These are phyloP conservation scores for Eremothecium cymbalariae DNA, from an alignment of 1,139 yeast species.

Conservation along the genomic window DNA sequence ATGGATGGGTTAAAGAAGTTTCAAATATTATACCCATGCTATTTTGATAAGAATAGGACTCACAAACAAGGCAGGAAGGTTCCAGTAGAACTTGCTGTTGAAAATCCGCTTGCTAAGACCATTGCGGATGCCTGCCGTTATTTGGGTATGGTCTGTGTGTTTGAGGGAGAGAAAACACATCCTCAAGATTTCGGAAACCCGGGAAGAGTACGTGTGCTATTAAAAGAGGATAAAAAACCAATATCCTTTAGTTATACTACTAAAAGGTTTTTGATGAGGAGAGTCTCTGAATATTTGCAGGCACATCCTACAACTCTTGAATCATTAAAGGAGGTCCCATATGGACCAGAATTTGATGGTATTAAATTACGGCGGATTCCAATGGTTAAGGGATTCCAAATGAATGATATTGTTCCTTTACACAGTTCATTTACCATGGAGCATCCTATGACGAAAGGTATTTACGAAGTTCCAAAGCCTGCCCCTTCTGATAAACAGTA, in stretches of 20 bases:
- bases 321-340: constrained; percentile 54
- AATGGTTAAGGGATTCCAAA: constrained; percentile 69
- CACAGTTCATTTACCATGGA: constrained; percentile 73
- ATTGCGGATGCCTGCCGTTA: constrained; percentile 54
- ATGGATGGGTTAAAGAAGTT: constrained; percentile 52
- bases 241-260: constrained; percentile 35
- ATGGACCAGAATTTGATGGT: constrained; percentile 38
- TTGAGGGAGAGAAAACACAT: constrained; percentile 78
- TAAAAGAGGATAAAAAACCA: constrained; percentile 43
- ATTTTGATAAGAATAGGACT: constrained; percentile 73
- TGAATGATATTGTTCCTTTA: constrained; percentile 81
- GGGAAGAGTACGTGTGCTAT: constrained; percentile 75
- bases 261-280: constrained; percentile 60
- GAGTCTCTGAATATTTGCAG: constrained; percentile 54
- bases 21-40: constrained; percentile 81
- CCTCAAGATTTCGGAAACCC: constrained; percentile 98
- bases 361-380: constrained; percentile 61
- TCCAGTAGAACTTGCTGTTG: constrained; percentile 55
- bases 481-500: constrained; percentile 31
- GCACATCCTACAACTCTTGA: constrained; percentile 63
- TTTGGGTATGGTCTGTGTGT: constrained; percentile 36
- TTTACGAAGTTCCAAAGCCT: constrained; percentile 51
- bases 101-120: constrained; percentile 79
- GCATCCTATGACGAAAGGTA: constrained; percentile 71
- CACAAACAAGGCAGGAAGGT: constrained; percentile 83